Evolutionary conservation across 2,329 filamentous ascomycete species (phyloP).

Genomic region (Coniochaeta prunicola): DNA sequence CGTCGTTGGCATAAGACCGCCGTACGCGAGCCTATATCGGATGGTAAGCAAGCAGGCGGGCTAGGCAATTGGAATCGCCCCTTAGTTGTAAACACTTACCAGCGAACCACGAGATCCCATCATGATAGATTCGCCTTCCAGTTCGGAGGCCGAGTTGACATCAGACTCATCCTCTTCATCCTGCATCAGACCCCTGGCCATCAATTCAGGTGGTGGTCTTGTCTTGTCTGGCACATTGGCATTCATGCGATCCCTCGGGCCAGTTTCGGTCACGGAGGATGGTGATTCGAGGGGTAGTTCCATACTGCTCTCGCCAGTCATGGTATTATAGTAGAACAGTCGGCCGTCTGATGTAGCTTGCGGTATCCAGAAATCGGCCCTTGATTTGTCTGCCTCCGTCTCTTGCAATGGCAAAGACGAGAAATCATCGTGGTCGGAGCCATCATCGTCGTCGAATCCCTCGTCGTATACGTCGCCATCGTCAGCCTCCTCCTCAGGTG

Average conservation of each 20-base stretch:
- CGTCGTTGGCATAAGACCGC: conserved; percentile 56
- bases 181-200: conserved; percentile 73
- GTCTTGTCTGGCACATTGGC: conserved; percentile 85
- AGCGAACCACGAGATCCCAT: conserved; percentile 61
- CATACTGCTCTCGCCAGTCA: conserved; percentile 91
- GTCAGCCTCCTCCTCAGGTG: conserved; percentile 55
- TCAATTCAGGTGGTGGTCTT: conserved; percentile 81
- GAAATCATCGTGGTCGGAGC: conserved; percentile 46
- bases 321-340: conserved; percentile 96
- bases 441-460: conserved; percentile 59
- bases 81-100: conserved; percentile 38
- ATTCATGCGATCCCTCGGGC: conserved; percentile 82
- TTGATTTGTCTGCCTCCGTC: conserved; percentile 62
- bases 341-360: conserved; percentile 91
- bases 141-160: conserved; percentile 72
- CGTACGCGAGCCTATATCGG: conserved; percentile 48
- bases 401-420: conserved; percentile 61
- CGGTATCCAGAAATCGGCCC: conserved; percentile 96
- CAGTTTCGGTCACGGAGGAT: conserved; percentile 69
- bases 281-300: conserved; percentile 92
- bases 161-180: conserved; percentile 90
- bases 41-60: not conserved
- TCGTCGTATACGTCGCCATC: conserved; percentile 64
- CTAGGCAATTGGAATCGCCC: not conserved
- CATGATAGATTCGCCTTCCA: conserved; percentile 70